These are phyloP conservation scores for Pythium monospermum DNA, from an alignment of 352 stramenopile species.

Conservation along the genomic window DNA sequence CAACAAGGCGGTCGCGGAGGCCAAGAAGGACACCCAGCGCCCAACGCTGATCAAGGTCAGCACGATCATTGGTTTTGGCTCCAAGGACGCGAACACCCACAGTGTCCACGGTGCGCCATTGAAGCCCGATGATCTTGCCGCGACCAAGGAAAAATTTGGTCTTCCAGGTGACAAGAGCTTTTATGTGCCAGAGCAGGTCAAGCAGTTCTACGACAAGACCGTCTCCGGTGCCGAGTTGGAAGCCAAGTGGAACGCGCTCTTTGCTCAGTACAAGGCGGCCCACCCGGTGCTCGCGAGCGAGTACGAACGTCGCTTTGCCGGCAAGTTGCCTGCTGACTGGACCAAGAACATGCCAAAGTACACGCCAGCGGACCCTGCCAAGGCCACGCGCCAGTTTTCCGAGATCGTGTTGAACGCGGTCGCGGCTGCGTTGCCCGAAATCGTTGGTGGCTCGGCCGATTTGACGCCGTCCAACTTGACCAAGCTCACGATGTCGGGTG, in stretches of 20 bases:
- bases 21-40: slow-evolving; percentile 93
- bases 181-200: slow-evolving; percentile 91
- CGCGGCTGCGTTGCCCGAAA: slow-evolving; percentile 90
- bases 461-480: slow-evolving; percentile 98
- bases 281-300: slow-evolving; percentile 93
- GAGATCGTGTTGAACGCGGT: slow-evolving; percentile 95
- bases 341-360: slow-evolving; percentile 91
- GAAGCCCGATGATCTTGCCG: slow-evolving; percentile 91
- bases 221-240: slow-evolving; percentile 63
- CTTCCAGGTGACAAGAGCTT: slow-evolving; percentile 93
- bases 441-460: slow-evolving; percentile 98
- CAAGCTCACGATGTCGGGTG: slow-evolving; percentile 91
- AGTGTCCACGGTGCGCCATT: slow-evolving; percentile 95
- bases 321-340: slow-evolving; percentile 90
- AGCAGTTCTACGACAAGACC: slow-evolving; percentile 89
- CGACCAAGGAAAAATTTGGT: slow-evolving; percentile 90
- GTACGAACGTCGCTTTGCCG: slow-evolving; percentile 91
- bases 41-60: slow-evolving; percentile 98
- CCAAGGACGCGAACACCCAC: slow-evolving; percentile 91
- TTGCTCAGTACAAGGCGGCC: slow-evolving; percentile 86
- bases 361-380: slow-evolving; percentile 79
- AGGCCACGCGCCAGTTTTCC: slow-evolving; percentile 94
- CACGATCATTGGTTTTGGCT: slow-evolving; percentile 96
- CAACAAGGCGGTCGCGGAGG: slow-evolving; percentile 89
- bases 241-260: slow-evolving; percentile 89